Conservation (phyloP, 116 monocot genomes). For the Iris pallida region DNA sequence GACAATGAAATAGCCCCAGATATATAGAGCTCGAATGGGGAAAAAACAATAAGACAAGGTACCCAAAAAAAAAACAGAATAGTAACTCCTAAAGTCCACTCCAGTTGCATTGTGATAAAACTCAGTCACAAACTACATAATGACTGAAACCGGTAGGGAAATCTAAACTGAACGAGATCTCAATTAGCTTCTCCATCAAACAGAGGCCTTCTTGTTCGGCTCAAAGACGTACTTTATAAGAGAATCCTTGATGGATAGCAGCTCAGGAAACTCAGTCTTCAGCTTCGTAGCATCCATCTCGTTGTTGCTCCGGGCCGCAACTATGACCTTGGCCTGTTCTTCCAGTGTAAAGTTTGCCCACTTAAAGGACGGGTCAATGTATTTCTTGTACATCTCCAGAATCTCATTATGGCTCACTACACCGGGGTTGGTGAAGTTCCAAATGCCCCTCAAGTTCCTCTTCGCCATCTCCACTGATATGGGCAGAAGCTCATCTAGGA, state of each 20-base stretch:
- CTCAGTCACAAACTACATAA: too few relatives aligned
- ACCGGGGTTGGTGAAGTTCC: conserved; percentile 24
- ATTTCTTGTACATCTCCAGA: conserved; percentile 16
- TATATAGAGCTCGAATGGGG: too few relatives aligned
- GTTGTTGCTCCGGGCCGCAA: conserved; percentile 19
- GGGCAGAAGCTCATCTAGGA: conserved; percentile 19
- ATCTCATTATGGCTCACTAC: conserved; percentile 22
- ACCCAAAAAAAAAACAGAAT: too few relatives aligned
- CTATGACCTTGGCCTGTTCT: conserved; percentile 21
- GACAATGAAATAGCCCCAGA: too few relatives aligned
- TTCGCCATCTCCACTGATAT: conserved; percentile 21
- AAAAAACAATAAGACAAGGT: too few relatives aligned
- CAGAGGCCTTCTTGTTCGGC: conserved; percentile 12
- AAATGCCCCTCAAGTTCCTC: conserved; percentile 18
- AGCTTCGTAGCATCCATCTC: conserved; percentile 23
- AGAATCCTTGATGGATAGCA: conserved; percentile 15
- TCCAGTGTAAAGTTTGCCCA: conserved; percentile 20
- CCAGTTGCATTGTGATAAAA: too few relatives aligned
- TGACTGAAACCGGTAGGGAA: too few relatives aligned
- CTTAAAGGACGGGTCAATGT: conserved; percentile 9
- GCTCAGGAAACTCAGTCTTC: conserved; percentile 18
- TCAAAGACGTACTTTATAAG: conserved; percentile 22
- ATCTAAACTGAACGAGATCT: neutral
- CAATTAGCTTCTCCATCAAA: neutral
- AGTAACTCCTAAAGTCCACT: too few relatives aligned